A percentile compares a stretch with the other conserved stretches of the same genome.
These are phyloP conservation scores for Triticum timopheevii DNA, from an alignment of 176 grass and related monocot species.

Conservation along the genomic window DNA sequence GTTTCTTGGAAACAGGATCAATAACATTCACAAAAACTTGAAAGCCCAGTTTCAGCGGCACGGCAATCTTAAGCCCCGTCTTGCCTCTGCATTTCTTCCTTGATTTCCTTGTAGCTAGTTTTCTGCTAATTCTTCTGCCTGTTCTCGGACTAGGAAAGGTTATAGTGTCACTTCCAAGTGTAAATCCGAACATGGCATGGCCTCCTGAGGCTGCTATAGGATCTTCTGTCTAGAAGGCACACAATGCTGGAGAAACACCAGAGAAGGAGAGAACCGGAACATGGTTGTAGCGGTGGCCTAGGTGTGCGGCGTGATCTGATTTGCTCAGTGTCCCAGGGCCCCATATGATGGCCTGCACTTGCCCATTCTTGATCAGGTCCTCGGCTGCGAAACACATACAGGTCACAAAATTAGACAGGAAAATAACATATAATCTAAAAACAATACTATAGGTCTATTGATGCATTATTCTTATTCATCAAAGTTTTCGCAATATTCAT, in stretches of 20 bases:
- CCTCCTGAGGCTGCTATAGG: background rate
- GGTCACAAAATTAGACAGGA: background rate
- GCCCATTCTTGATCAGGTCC: slow-evolving; percentile 36
- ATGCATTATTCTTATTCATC: background rate
- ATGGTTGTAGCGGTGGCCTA: background rate
- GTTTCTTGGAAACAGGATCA: slow-evolving; percentile 4
- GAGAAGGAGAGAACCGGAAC: slow-evolving; percentile 44
- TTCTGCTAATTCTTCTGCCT: background rate
- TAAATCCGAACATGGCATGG: background rate
- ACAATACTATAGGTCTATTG: too few relatives aligned
- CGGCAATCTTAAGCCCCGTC: slow-evolving; percentile 43
- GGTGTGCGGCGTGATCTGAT: background rate
- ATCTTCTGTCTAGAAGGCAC: background rate
- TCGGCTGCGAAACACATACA: slow-evolving; percentile 18
- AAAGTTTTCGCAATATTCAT: background rate
- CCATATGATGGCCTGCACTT: slow-evolving; percentile 46
- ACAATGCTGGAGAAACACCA: background rate
- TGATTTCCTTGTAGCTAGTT: background rate
- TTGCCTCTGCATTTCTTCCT: background rate
- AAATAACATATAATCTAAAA: background rate
- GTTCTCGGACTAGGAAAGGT: background rate
- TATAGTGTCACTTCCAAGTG: background rate
- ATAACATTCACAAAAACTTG: slow-evolving; percentile 48
- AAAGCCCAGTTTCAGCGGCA: slow-evolving; percentile 50
- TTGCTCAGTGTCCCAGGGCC: slow-evolving; percentile 9